Percentiles rank a stretch among this genome's conserved stretches.
These are phyloP conservation scores for Verticillium nonalfalfae DNA, from an alignment of 2,329 filamentous ascomycete genomes.

Conservation along the genomic window DNA sequence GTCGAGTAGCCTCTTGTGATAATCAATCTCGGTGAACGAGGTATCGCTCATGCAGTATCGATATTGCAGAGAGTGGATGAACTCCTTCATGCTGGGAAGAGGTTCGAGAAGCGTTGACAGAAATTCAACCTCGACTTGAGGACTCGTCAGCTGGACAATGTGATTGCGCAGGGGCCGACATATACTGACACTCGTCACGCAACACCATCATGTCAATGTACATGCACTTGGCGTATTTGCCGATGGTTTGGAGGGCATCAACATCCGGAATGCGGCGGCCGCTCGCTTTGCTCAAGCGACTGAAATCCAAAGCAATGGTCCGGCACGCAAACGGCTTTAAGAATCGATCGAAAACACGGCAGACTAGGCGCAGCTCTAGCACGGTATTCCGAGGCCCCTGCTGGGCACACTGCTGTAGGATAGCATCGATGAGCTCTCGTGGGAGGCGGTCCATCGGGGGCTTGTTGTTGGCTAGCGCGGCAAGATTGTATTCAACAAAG, in stretches of 20 bases:
- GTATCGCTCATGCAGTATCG: conserved; percentile 40
- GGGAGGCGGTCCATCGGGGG: conserved; percentile 39
- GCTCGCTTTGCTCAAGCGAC: conserved; percentile 33
- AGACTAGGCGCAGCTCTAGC: conserved; percentile 40
- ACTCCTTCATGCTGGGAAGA: conserved; percentile 37
- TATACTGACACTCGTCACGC: conserved; percentile 39
- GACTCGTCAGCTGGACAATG: not conserved
- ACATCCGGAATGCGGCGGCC: conserved; percentile 23
- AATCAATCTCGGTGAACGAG: conserved; percentile 45
- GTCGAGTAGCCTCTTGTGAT: conserved; percentile 29
- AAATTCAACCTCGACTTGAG: conserved; percentile 40
- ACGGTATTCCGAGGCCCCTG: conserved; percentile 36
- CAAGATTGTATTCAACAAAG: not conserved
- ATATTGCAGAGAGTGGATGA: conserved; percentile 34
- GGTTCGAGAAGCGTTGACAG: conserved; percentile 37
- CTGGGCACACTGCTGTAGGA: conserved; percentile 36
- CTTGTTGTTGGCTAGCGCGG: not conserved
- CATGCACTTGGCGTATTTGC: conserved; percentile 39
- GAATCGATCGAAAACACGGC: conserved; percentile 38
- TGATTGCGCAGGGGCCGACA: not conserved
- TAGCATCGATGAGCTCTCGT: conserved; percentile 38
- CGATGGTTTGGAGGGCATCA: conserved; percentile 37
- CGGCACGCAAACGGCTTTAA: conserved; percentile 38
- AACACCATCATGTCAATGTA: conserved; percentile 47
- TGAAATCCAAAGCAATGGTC: conserved; percentile 44